Evolutionary conservation across 2,329 filamentous ascomycete species (phyloP), one percentile per base, ranked within the genome.

Genomic region (Aspergillus sp.): DNA sequence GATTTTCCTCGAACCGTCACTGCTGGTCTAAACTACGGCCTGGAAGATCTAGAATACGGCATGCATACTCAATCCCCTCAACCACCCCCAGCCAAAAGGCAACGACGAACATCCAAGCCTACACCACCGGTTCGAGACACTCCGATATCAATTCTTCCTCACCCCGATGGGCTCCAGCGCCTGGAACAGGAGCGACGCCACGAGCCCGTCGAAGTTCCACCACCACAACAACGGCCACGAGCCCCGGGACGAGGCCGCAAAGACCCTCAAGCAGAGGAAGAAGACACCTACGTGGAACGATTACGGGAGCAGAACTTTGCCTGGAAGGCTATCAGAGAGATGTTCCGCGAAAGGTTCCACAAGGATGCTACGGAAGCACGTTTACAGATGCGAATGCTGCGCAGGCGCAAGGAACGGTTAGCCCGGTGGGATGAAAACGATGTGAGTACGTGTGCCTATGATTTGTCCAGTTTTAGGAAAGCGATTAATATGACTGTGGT

Each of bases 381-480:
- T 29, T 54, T 71, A 45, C 68, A 71, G 52, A 71, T 71, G 68
- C 63, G 68, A 29, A 58, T 68, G 46, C 50, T 60, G 31, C 66
- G 68, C 33, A 51, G 65, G 35, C 61, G 64, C 36, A 64, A 65
- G 42, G 57, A 65, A 41, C 58, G 64, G 27, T 49, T 56, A 37
- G 53, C 58, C 6, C 59, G 57, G 33, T 70, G 68, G 67, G 65
- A 67, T 44, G 64, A 68, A 46, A 56, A 63, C 43, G 66, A 71
- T 69, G 65, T 70, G 65, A 68, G 67, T 70, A 68, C 56, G 68
- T 68, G 57, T 50, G 39, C 50, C 53, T 12, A 29, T 29, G n/a
- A 34, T 12, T 19, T 36, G 27, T 12, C 37, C 39, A 32, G 31
- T 32, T 32, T 32, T 32, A 32, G 31, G 31, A 32, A 8, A 32